phyloP scores from a whole-genome alignment of 352 stramenopile species.

The Pythium brachiatum region DNA sequence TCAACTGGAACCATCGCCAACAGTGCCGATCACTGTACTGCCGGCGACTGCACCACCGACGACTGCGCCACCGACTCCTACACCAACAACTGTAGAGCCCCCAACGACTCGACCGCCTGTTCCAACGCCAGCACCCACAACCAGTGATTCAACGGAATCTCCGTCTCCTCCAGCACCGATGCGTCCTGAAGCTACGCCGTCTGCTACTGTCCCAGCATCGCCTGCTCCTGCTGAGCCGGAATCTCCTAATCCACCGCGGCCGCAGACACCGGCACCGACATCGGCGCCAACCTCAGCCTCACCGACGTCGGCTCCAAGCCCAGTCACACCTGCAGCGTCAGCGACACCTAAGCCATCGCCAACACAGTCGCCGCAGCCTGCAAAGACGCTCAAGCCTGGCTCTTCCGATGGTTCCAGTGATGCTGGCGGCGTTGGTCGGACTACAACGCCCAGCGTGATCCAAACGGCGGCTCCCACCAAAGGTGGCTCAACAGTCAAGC shows the following conservation, averaged over 20 bases:
- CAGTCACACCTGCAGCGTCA: neutral
- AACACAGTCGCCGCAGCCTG: neutral
- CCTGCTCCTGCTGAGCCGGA: neutral
- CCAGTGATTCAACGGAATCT: neutral
- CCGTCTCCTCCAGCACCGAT: neutral
- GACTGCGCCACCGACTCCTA: neutral
- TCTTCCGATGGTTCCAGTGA: neutral
- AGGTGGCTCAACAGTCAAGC: neutral
- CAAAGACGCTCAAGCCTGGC: neutral
- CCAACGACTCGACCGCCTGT: neutral
- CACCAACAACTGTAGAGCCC: neutral
- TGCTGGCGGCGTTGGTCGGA: neutral
- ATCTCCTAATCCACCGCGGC: neutral
- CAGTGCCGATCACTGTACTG: neutral
- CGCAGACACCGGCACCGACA: neutral
- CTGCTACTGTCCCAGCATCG: neutral
- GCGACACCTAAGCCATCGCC: neutral
- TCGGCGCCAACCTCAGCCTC: neutral
- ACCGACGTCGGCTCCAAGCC: neutral
- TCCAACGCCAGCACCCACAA: neutral
- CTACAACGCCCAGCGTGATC: neutral
- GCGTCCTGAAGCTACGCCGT: neutral
- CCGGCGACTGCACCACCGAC: neutral
- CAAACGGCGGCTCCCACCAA: neutral
- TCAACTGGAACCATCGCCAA: neutral